phyloP scores from a whole-genome alignment of 495 filamentous ascomycete genomes.

The Aspergillus cavernicola region DNA sequence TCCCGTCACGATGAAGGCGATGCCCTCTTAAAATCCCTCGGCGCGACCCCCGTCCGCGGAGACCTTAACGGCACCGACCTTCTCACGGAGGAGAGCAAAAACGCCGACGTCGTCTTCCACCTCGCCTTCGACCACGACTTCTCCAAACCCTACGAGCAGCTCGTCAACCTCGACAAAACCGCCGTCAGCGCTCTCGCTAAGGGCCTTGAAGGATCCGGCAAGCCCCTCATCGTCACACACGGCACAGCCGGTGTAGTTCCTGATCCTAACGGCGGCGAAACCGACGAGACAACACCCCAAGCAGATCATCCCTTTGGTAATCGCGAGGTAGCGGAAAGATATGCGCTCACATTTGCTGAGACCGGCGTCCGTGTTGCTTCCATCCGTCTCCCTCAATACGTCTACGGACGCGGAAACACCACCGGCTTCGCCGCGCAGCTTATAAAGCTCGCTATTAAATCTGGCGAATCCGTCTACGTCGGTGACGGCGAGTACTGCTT shows the following conservation, averaged over 20 bases:
- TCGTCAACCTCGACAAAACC: slow-evolving; percentile 23
- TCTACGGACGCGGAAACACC: slow-evolving; percentile 36
- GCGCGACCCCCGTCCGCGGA: slow-evolving; percentile 33
- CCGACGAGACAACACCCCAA: slow-evolving; percentile 28
- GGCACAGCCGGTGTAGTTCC: slow-evolving; percentile 33
- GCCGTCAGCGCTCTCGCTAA: slow-evolving; percentile 37
- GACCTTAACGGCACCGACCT: slow-evolving; percentile 32
- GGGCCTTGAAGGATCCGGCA: slow-evolving; percentile 2
- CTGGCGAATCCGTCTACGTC: slow-evolving; percentile 36
- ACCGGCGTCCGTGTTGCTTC: slow-evolving; percentile 32
- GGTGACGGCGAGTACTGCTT: slow-evolving; percentile 41
- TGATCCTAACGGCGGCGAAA: slow-evolving; percentile 23
- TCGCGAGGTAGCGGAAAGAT: slow-evolving; percentile 29
- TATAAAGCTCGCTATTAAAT: slow-evolving; percentile 27
- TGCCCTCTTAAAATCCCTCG: slow-evolving; percentile 22
- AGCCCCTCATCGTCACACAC: slow-evolving; percentile 36
- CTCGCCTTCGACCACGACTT: slow-evolving; percentile 47
- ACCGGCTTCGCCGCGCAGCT: slow-evolving; percentile 32
- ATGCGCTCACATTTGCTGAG: slow-evolving; percentile 22
- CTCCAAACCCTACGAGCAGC: slow-evolving; percentile 27
- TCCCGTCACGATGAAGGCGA: slow-evolving; percentile 35
- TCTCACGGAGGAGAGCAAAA: slow-evolving; percentile 31
- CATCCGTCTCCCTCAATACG: slow-evolving; percentile 40
- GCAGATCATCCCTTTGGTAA: slow-evolving; percentile 8
- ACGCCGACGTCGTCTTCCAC: slow-evolving; percentile 42